Percentiles rank a stretch among this genome's conserved stretches.
phyloP scores from a whole-genome alignment of 2,329 filamentous ascomycete genomes.

The Colletotrichum acutatum region DNA sequence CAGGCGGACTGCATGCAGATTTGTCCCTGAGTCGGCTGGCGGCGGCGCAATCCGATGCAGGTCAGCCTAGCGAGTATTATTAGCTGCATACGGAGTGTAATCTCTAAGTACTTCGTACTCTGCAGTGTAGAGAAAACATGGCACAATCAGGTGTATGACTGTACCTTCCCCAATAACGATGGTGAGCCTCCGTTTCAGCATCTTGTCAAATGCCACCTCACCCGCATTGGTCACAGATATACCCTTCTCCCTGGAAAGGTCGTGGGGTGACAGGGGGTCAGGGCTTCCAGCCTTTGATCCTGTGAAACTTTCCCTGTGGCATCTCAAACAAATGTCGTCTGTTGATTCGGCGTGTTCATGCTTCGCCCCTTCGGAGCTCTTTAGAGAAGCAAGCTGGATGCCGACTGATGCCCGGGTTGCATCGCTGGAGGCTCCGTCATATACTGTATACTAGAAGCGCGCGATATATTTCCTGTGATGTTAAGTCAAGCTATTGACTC shows the following conservation, averaged over 20 bases:
- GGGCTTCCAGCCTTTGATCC: neutral
- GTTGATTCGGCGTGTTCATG: neutral
- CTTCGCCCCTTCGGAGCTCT: neutral
- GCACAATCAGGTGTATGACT: neutral
- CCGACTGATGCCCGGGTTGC: too few species aligned
- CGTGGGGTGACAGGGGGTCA: neutral
- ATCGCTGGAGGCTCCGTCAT: neutral
- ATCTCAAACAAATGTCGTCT: constrained; percentile 10
- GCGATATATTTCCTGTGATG: too few species aligned
- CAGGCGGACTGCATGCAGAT: constrained; percentile 9
- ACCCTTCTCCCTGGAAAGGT: neutral
- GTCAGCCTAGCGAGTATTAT: neutral
- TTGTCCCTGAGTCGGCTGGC: too few species aligned
- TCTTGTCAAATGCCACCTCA: constrained; percentile 11
- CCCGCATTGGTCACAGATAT: constrained; percentile 5
- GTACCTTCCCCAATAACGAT: neutral
- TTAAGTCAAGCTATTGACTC: too few species aligned
- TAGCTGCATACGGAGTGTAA: neutral
- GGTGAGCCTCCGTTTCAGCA: constrained; percentile 18
- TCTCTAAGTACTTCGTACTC: too few species aligned
- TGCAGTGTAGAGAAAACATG: too few species aligned
- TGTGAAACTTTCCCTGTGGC: constrained; percentile 17
- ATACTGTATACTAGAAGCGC: too few species aligned
- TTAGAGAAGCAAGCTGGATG: neutral
- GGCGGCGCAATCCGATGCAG: constrained; percentile 15